These are phyloP conservation scores for Wickerhamiella vanderwaltii DNA, from an alignment of 805 yeast species.

Conservation along the genomic window DNA sequence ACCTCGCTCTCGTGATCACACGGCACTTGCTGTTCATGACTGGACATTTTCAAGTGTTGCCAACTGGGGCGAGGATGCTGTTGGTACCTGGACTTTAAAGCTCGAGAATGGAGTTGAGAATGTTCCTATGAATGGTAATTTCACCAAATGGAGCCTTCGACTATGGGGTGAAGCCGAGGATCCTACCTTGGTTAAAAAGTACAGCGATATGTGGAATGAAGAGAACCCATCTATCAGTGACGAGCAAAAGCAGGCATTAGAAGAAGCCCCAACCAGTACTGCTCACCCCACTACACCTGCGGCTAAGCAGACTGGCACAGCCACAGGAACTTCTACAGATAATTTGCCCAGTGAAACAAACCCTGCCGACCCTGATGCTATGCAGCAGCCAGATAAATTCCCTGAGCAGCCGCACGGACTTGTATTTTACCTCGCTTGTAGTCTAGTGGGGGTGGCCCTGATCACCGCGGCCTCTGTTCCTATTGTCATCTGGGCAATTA, in stretches of 20 bases:
- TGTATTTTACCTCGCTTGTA: conserved; percentile 6
- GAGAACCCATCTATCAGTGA: conserved; percentile 2
- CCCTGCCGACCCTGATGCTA: background rate
- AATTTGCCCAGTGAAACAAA: background rate
- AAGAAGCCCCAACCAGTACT: background rate
- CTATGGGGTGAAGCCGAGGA: conserved; percentile 74
- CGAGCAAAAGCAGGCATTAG: background rate
- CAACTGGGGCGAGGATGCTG: conserved; percentile 83
- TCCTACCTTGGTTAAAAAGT: conserved; percentile 42
- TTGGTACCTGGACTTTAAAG: conserved; percentile 71
- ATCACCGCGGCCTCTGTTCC: conserved; percentile 1
- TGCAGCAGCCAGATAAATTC: background rate
- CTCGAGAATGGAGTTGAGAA: conserved; percentile 37
- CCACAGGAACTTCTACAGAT: background rate
- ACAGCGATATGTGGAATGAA: conserved; percentile 23
- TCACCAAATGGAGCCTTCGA: conserved; percentile 63
- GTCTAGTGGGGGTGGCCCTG: background rate
- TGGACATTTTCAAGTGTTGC: conserved; percentile 98
- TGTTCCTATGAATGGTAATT: conserved; percentile 20
- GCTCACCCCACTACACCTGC: background rate
- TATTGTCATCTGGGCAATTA: background rate
- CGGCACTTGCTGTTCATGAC: conserved; percentile 46
- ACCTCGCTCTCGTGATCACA: conserved; percentile 46
- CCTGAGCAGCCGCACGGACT: background rate
- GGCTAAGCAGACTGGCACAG: background rate